These are phyloP conservation scores for Noccaea caerulescens DNA, from an alignment of 345 rosid genomes.

Conservation along the genomic window DNA sequence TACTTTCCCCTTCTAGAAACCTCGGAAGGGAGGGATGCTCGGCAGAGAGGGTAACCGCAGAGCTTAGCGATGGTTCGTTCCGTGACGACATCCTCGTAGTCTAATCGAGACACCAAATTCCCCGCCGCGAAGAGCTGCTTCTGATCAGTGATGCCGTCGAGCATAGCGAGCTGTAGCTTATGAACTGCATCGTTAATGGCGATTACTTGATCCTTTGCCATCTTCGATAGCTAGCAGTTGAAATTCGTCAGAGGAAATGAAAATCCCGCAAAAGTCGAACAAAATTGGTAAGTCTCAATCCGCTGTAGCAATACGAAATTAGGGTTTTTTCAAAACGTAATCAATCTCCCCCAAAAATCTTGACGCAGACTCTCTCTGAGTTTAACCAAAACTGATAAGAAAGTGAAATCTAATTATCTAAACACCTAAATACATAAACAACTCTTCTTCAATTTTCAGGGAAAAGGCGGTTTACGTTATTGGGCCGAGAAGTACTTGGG, in stretches of 20 bases:
- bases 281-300: background rate
- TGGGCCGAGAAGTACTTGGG: slow-evolving; percentile 10
- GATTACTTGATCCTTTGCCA: slow-evolving; percentile 46
- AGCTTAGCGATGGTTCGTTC: slow-evolving; percentile 65
- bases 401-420: background rate
- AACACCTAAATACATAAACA: background rate
- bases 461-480: background rate
- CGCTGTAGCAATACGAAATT: background rate
- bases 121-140: slow-evolving; percentile 69
- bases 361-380: background rate
- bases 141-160: slow-evolving; percentile 60
- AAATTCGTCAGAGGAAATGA: background rate
- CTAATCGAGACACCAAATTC: slow-evolving; percentile 59
- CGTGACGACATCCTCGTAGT: slow-evolving; percentile 72
- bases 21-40: slow-evolving; percentile 51
- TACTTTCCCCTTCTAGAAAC: slow-evolving; percentile 61
- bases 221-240: slow-evolving; percentile 14
- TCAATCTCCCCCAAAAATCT: background rate
- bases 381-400: background rate
- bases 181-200: slow-evolving; percentile 59
- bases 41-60: slow-evolving; percentile 82
- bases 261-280: background rate
- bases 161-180: slow-evolving; percentile 66
- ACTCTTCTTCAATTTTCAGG: background rate
- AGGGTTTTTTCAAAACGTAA: slow-evolving; percentile 26